A percentile compares a stretch with the other conserved stretches of the same genome.
phyloP scores from a whole-genome alignment of 495 filamentous ascomycete species.

The Xylaria venustula region DNA sequence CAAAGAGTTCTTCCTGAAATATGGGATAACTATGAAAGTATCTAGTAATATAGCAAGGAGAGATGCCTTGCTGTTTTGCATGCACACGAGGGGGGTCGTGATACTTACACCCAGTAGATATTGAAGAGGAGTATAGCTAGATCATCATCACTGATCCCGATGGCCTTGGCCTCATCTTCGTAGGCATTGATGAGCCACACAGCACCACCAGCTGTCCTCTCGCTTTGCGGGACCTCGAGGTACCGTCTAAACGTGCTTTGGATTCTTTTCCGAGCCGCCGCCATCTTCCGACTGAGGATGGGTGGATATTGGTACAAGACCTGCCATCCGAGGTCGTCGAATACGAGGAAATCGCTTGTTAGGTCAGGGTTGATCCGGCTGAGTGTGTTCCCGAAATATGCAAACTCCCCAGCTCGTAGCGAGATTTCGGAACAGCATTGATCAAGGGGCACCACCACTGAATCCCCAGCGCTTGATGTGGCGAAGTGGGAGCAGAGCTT shows the following conservation, averaged over 20 bases:
- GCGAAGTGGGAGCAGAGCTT: no score
- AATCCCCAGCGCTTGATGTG: background rate
- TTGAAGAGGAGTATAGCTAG: conserved; percentile 18
- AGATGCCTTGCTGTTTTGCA: no score
- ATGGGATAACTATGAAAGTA: no score
- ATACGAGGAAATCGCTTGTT: conserved; percentile 11
- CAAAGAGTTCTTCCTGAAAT: no score
- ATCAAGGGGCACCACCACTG: conserved; percentile 12
- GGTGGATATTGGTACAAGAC: conserved; percentile 25
- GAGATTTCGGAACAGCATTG: conserved; percentile 21
- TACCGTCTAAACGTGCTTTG: conserved; percentile 15
- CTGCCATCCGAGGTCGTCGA: conserved; percentile 26
- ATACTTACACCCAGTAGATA: conserved; percentile 14
- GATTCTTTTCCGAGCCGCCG: background rate
- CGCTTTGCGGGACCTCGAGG: conserved; percentile 17
- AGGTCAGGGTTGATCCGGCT: conserved; percentile 19
- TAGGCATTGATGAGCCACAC: conserved; percentile 21
- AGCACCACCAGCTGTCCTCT: background rate
- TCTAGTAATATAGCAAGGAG: no score
- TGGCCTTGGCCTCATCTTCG: conserved; percentile 22
- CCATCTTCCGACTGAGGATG: conserved; percentile 9
- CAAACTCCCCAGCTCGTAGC: conserved; percentile 14
- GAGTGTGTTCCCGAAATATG: conserved; percentile 23
- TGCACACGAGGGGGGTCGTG: no score
- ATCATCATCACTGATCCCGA: conserved; percentile 14